phyloP scores from a whole-genome alignment of 1,284 basidiomycete species.

The Cutaneotrichosporon spelunceum region DNA sequence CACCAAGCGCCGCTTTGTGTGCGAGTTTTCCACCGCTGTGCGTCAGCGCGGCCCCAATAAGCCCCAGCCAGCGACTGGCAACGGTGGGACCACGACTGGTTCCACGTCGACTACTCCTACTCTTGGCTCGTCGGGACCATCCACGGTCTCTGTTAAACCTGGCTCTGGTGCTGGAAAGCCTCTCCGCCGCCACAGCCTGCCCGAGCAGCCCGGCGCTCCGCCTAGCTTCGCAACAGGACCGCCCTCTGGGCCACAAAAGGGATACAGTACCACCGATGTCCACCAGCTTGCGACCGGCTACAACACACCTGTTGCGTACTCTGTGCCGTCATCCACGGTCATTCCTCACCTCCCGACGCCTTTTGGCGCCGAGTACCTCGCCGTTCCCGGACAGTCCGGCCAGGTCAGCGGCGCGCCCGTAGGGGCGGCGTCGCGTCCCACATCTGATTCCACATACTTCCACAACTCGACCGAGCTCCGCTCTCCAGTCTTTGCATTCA shows the following conservation, averaged over 20 bases:
- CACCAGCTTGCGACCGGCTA: constrained; percentile 6
- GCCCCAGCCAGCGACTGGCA: constrained; percentile 10
- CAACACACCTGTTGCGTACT: constrained; percentile 11
- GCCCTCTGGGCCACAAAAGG: constrained; percentile 15
- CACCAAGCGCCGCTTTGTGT: constrained; percentile 24
- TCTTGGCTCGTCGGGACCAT: not conserved
- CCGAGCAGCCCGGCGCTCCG: constrained; percentile 10
- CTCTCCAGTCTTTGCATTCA: constrained; percentile 19
- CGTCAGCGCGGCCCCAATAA: constrained; percentile 27
- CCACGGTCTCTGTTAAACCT: not conserved
- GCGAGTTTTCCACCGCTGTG: constrained; percentile 27
- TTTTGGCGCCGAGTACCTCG: constrained; percentile 16
- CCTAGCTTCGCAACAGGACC: constrained; percentile 6
- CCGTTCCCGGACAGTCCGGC: constrained; percentile 9
- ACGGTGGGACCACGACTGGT: not conserved
- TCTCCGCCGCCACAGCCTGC: constrained; percentile 22
- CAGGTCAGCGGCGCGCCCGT: not conserved
- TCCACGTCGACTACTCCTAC: constrained; percentile 6
- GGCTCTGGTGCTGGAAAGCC: constrained; percentile 6
- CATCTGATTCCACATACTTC: constrained; percentile 5
- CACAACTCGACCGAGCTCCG: constrained; percentile 8
- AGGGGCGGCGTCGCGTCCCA: not conserved
- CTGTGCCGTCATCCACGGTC: constrained; percentile 9
- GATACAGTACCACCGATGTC: constrained; percentile 20
- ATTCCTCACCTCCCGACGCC: constrained; percentile 17